These are phyloP conservation scores for Stephanodiscus triporus DNA, from an alignment of 108 stramenopile genomes.

Conservation along the genomic window DNA sequence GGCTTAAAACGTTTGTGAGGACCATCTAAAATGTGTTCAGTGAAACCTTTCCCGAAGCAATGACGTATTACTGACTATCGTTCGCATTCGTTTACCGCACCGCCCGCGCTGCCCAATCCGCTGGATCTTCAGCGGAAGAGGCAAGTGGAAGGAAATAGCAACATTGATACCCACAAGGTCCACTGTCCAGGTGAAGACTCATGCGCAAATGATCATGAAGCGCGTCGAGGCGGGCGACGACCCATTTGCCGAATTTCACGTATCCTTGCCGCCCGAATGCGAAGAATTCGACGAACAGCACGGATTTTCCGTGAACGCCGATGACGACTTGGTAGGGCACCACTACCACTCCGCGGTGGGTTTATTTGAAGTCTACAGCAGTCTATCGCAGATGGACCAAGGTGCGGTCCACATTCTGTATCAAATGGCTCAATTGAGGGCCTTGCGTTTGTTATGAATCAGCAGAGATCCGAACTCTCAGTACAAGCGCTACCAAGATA, in stretches of 20 bases:
- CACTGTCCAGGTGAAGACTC: slow-evolving; percentile 46
- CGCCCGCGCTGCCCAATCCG: not conserved
- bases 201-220: slow-evolving; percentile 56
- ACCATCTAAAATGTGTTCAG: not conserved
- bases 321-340: not conserved
- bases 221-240: slow-evolving; percentile 54
- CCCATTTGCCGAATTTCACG: slow-evolving; percentile 36
- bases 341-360: not conserved
- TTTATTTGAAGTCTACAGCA: slow-evolving; percentile 14
- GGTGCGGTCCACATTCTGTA: slow-evolving; percentile 35
- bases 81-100: not conserved
- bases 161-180: slow-evolving; percentile 45
- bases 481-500: not conserved
- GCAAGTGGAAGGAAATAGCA: slow-evolving; percentile 50
- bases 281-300: not conserved
- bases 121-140: slow-evolving; percentile 24
- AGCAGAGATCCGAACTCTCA: not conserved
- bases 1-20: slow-evolving; percentile 35
- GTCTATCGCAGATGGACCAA: slow-evolving; percentile 29
- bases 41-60: not conserved
- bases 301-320: not conserved
- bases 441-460: not conserved
- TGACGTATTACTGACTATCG: not conserved
- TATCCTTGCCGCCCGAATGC: not conserved
- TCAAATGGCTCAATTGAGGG: slow-evolving; percentile 22